Percentiles rank a stretch among this genome's conserved stretches.
Evolutionary conservation across 1,139 yeast genomes (phyloP).

Genomic region (Suhomyces kunorum): DNA sequence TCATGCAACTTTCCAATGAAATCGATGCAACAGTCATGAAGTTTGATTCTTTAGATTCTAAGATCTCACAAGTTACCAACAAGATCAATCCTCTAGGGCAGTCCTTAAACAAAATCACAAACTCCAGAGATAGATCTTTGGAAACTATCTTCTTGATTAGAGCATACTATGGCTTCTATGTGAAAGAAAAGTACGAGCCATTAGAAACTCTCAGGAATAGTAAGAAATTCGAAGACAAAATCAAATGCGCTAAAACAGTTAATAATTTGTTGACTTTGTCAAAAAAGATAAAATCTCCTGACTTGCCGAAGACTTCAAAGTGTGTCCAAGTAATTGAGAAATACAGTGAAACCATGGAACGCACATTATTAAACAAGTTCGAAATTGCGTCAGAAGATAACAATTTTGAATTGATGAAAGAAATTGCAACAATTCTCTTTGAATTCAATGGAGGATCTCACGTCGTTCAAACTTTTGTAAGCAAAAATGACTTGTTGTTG

Average conservation of each 20-base stretch:
- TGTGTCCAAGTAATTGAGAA: slow-evolving; percentile 61
- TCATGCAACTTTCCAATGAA: slow-evolving; percentile 55
- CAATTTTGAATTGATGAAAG: slow-evolving; percentile 67
- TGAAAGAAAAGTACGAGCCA: slow-evolving; percentile 63
- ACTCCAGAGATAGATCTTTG: slow-evolving; percentile 71
- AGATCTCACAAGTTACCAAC: slow-evolving; percentile 59
- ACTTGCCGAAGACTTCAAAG: slow-evolving; percentile 49
- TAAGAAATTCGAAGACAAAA: slow-evolving; percentile 49
- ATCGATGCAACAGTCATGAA: slow-evolving; percentile 44
- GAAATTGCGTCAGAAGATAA: slow-evolving; percentile 61
- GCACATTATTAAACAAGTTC: slow-evolving; percentile 57
- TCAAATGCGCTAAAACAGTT: slow-evolving; percentile 69
- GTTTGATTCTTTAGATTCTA: slow-evolving; percentile 60
- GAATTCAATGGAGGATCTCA: slow-evolving; percentile 85
- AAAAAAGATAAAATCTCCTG: slow-evolving; percentile 57
- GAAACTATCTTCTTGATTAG: slow-evolving; percentile 74
- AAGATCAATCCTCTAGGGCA: slow-evolving; percentile 77
- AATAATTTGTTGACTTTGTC: slow-evolving; percentile 66
- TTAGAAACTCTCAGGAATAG: slow-evolving; percentile 52
- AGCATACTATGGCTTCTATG: slow-evolving; percentile 74
- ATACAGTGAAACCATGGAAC: slow-evolving; percentile 77
- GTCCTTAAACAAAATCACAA: slow-evolving; percentile 70
- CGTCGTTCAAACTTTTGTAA: slow-evolving; percentile 80
- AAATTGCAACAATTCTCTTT: slow-evolving; percentile 73
- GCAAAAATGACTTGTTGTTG: slow-evolving; percentile 72